Evolutionary conservation across 2,329 filamentous ascomycete species (phyloP).

Genomic region (Paraphoma chrysanthemicola): DNA sequence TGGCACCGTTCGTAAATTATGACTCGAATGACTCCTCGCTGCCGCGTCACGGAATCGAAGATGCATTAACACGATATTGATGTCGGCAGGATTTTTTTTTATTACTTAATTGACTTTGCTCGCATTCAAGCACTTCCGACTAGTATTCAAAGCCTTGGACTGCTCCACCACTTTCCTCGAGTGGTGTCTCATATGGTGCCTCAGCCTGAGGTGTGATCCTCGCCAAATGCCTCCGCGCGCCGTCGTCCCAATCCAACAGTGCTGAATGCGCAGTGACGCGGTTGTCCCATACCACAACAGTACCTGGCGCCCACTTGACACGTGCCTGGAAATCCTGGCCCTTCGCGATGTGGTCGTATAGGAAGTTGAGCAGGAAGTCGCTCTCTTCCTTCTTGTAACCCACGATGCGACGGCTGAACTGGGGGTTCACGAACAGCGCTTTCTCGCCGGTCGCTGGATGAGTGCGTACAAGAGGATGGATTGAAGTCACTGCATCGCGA

Average conservation of each 20-base stretch:
- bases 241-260: conserved; percentile 80
- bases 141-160: conserved; percentile 30
- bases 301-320: conserved; percentile 79
- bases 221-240: conserved; percentile 78
- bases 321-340: conserved; percentile 76
- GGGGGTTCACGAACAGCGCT: conserved; percentile 80
- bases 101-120: no score
- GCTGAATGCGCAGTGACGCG: conserved; percentile 80
- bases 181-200: conserved; percentile 71
- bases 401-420: conserved; percentile 83
- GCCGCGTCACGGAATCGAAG: no score
- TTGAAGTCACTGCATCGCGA: conserved; percentile 75
- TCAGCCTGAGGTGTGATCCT: conserved; percentile 86
- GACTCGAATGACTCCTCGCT: no score
- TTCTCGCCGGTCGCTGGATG: conserved; percentile 85
- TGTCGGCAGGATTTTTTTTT: no score
- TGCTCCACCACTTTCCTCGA: conserved; percentile 38
- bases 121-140: not conserved
- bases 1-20: no score
- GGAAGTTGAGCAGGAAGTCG: conserved; percentile 76
- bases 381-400: conserved; percentile 88
- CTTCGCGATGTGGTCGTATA: conserved; percentile 76
- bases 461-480: conserved; percentile 80
- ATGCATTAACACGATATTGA: no score
- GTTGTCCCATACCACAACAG: conserved; percentile 89